A percentile compares a stretch with the other conserved stretches of the same genome.
These are phyloP conservation scores for Kodamaea sp. DNA, from an alignment of 1,139 yeast species.

Conservation along the genomic window DNA sequence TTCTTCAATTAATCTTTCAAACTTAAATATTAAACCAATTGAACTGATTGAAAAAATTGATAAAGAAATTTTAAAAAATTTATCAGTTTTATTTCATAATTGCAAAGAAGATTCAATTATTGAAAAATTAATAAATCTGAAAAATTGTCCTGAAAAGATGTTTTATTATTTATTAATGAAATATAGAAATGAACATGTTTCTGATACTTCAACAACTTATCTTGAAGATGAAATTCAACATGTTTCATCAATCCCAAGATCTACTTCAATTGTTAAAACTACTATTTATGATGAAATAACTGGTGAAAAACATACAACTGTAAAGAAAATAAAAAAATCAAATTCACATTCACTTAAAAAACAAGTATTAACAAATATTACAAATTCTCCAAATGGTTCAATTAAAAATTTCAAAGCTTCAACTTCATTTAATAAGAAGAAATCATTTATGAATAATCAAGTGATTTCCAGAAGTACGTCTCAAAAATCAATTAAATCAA, in stretches of 20 bases:
- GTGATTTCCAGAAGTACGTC: slow-evolving; percentile 27
- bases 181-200: slow-evolving; percentile 73
- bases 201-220: slow-evolving; percentile 14
- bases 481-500: slow-evolving; percentile 14
- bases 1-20: slow-evolving; percentile 24
- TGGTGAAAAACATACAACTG: slow-evolving; percentile 26
- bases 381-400: slow-evolving; percentile 13
- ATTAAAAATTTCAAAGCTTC: slow-evolving; percentile 35
- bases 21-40: slow-evolving; percentile 45
- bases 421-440: slow-evolving; percentile 38
- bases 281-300: slow-evolving; percentile 29
- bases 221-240: slow-evolving; percentile 12
- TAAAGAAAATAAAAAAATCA: slow-evolving; percentile 18
- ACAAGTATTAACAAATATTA: slow-evolving; percentile 26
- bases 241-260: slow-evolving; percentile 30
- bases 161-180: slow-evolving; percentile 80
- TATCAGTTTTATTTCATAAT: slow-evolving; percentile 90
- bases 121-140: slow-evolving; percentile 53
- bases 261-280: slow-evolving; percentile 47
- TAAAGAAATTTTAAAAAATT: slow-evolving; percentile 74
- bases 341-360: slow-evolving; percentile 7
- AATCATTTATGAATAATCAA: slow-evolving; percentile 25
- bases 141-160: slow-evolving; percentile 78
- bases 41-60: slow-evolving; percentile 61
- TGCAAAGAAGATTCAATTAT: slow-evolving; percentile 62